Conservation (phyloP, 306 rosid genomes). For the Dryas drummondii region DNA sequence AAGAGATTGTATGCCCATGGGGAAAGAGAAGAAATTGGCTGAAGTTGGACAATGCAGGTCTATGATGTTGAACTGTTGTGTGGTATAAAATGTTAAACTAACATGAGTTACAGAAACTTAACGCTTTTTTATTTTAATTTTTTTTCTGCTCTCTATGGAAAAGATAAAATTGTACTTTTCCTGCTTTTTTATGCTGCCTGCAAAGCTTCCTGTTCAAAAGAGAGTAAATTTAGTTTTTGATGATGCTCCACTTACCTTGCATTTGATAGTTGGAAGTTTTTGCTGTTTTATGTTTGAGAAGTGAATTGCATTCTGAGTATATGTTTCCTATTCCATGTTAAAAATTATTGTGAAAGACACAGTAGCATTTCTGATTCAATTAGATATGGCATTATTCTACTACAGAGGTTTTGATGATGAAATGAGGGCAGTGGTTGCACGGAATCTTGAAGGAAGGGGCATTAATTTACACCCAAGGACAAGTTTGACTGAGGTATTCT, state of each 20-base stretch:
- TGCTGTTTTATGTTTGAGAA: slow-evolving; percentile 7
- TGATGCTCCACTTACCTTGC: neutral
- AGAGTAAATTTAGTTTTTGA: neutral
- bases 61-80: neutral
- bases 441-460: slow-evolving; percentile 94
- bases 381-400: slow-evolving; percentile 21
- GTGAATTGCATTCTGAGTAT: neutral
- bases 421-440: slow-evolving; percentile 94
- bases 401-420: slow-evolving; percentile 97
- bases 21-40: neutral
- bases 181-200: neutral
- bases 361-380: neutral
- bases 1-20: neutral
- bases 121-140: neutral
- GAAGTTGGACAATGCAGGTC: neutral
- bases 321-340: neutral
- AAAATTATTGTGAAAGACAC: neutral
- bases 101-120: neutral
- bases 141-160: neutral
- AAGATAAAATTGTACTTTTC: neutral
- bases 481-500: slow-evolving; percentile 64
- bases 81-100: neutral
- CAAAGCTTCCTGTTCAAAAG: neutral
- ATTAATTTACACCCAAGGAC: slow-evolving; percentile 80
- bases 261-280: neutral